Evolutionary conservation across 768 basidiomycete species (phyloP).

Genomic region (Suillus bovinus): DNA sequence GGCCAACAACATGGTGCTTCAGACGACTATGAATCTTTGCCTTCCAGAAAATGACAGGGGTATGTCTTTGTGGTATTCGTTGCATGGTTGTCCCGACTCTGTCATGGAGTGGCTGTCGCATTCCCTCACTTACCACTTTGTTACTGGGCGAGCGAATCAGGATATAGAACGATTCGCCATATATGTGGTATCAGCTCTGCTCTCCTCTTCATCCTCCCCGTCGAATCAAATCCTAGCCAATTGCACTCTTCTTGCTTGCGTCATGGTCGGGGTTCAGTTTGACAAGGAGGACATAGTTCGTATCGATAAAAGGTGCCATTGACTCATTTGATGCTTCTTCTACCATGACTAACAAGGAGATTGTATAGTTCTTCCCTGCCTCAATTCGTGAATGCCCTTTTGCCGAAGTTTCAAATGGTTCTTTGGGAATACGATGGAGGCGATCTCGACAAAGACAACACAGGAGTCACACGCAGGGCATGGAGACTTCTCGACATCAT

Average conservation of each 20-base stretch:
- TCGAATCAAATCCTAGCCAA: not conserved
- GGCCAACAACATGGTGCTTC: not conserved
- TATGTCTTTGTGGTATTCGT: fast-evolving
- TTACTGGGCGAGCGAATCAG: not conserved
- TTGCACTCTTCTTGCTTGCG: too few relatives aligned
- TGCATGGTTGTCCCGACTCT: not conserved
- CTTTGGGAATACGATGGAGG: not conserved
- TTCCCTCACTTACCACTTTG: not conserved
- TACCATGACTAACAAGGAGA: not conserved
- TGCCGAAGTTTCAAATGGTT: not conserved
- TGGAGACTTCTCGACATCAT: not conserved
- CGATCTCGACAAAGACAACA: too few relatives aligned
- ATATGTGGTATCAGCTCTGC: not conserved
- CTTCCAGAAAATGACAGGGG: not conserved
- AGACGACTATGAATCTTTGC: not conserved
- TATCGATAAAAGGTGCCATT: not conserved
- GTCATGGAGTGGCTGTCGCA: not conserved
- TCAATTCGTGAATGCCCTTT: not conserved
- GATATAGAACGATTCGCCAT: not conserved
- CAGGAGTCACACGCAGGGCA: not conserved
- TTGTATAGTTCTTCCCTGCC: not conserved
- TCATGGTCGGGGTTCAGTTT: too few relatives aligned
- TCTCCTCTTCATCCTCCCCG: not conserved
- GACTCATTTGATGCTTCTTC: not conserved
- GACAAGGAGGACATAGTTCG: too few relatives aligned